Evolutionary conservation across 2,329 filamentous ascomycete genomes (phyloP), one percentile per base, ranked within the genome.

Genomic region (Daldinia sp.): DNA sequence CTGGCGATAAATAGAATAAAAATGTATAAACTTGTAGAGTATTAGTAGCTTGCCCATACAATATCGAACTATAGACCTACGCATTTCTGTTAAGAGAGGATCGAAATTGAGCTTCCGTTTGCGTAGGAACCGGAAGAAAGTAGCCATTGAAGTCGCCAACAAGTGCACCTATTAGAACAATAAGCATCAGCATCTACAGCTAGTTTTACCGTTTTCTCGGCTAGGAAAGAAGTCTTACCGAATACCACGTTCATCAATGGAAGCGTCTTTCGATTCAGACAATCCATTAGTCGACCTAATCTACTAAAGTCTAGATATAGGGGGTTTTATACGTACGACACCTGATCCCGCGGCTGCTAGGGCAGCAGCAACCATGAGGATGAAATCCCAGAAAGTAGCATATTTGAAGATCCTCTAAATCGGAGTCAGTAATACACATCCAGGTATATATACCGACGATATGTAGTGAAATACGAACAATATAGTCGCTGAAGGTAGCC

Each of bases 1-100:
- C 90, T 88, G 13, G 82, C 90, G 44, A 93, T 78, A 77, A 93
- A 94, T 6, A 94, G 82, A 62, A 88, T 88, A 61, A 93, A 86
- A 74, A 93, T 89, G 78, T 90, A 92, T 0, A 94, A 80, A 1
- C 87, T 88, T 67, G 20, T 60, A 57, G 42, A 37, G 10, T 44
- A 57, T 74, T 42, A 75, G 72, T 65, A 12, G 54, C 18, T 15
- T 51, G 26, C 30, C 6, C 9, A 33, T 28, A 15, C 6, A 1
- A 28, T 51, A 9, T 12, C 6, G 0, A 39, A n/a, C 1, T 18
- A 46, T 44, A 33, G 15, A 74, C 82, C 73, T 74, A 85, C 78
- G 86, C 78, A 65, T 86, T 80, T 54, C 73, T 79, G 71, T 87
- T 82, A 35, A 87, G 72, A 10, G 72, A 73, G 2, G 71, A 65